A percentile compares a stretch with the other conserved stretches of the same genome.
phyloP scores from a whole-genome alignment of 257 asterid genomes.

The Solanum verrucosum region DNA sequence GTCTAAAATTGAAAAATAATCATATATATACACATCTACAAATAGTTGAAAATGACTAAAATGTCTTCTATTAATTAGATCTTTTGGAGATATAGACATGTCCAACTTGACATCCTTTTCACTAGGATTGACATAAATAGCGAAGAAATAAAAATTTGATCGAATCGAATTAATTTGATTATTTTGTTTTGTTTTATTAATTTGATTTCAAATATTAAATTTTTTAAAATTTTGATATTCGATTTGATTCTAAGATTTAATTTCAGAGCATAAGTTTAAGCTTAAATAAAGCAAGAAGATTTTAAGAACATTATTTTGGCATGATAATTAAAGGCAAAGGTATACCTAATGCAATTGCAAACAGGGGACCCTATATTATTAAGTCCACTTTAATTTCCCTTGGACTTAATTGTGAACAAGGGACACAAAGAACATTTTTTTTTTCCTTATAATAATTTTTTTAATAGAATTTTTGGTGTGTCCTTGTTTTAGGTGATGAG shows the following conservation, averaged over 20 bases:
- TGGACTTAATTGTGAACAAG: conserved; percentile 6
- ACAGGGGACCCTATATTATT: not conserved
- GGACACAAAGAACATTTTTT: not conserved
- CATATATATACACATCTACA: not conserved
- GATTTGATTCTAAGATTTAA: not conserved
- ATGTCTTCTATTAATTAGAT: not conserved
- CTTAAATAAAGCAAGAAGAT: not conserved
- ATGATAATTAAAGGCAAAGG: conserved; percentile 1
- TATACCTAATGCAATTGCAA: conserved; percentile 14
- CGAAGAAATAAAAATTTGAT: not conserved
- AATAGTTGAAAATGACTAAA: not conserved
- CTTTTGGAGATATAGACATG: not conserved
- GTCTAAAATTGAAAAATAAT: conserved; percentile 17
- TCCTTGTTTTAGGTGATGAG: conserved; percentile 35
- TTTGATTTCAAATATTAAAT: not conserved
- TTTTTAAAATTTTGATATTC: not conserved
- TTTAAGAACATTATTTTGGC: conserved; percentile 22
- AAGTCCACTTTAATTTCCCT: not conserved
- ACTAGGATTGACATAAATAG: not conserved
- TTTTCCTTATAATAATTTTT: not conserved
- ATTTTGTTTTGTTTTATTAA: not conserved
- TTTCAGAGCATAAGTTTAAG: not conserved
- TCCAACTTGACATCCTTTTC: not conserved
- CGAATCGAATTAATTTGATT: too few species aligned
- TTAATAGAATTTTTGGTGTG: conserved; percentile 17